Base-by-base conservation (phyloP, 148 eudicot species). In the Rhododendron vialii region DNA sequence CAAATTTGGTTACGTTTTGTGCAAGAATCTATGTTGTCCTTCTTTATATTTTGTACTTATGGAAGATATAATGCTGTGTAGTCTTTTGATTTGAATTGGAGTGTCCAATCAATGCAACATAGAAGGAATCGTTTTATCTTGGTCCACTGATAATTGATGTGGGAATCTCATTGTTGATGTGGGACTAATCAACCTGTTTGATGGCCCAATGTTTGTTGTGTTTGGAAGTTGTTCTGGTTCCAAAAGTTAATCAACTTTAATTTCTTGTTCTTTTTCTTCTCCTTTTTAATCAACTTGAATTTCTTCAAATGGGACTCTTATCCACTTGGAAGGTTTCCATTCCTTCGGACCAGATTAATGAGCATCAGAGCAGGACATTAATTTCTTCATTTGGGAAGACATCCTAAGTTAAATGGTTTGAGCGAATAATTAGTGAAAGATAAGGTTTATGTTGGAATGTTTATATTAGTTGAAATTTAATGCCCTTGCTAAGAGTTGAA, bases 141-240 rank as follows among this genome's bases (percentile, higher is more conserved):
- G 26, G 76, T 65, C 35, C 13, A 18, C 82, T 50, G 35, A 85
- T 83, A 83, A 87, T 85, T 84, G 50, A 61, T 81, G 30, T 80
- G 53, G 78, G 88, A 87, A 87, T 85, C 89, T 83, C 24, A 83
- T 85, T 57, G 80, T 85, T 79, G 80, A 51, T 81, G 75, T 73
- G 28, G 65, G 71, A 81, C 28, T 50, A 45, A 61, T 81, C 79
- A 85, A 85, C 79, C 85, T 53, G 41, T 84, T 78, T 28, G 28
- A 84, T 45, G 43, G 48, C 53, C 51, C 35, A 35, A 77, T 83
- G 30, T 48, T 28, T 83, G 10, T 51, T 84, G 48, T 84, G 59
- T 86, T 87, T 69, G 75, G 75, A 69, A 28, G 36, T 69, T 69
- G 75, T 69, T 69, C 67, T 84, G 28, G 59, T 55, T 84, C 26